Evolutionary conservation across 2,329 filamentous ascomycete species (phyloP), one percentile per base, ranked within the genome.

Genomic region (Ascomycota sp.): DNA sequence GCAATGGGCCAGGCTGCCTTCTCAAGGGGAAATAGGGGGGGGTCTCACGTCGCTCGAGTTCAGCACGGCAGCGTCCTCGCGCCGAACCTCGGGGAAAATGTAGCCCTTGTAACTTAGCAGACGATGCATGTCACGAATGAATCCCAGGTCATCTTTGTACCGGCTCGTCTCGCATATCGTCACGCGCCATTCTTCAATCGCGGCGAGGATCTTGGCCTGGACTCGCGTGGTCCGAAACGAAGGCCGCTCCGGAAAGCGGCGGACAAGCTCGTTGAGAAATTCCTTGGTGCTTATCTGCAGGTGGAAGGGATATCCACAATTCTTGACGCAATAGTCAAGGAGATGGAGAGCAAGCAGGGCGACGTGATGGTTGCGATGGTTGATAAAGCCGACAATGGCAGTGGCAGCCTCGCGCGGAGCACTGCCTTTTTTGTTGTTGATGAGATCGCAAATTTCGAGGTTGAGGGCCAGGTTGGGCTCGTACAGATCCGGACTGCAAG

Each of bases 311-410:
- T 98, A 98, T 46, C 89, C 89, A 66, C 89, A 98, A 60, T 98
- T 98, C 64, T 98, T 98, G 56, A 95, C 89, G 56, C 89, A 95
- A 41, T 95, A 95, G 54, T 98, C 89, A 51, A 98, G 79, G 43
- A 98, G 71, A 59, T 76, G 75, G 49, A 95, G 67, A 38, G 89
- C 86, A 38, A 95, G 68, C 43, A 98, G 62, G 39, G 84, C 78
- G 44, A 98, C 82, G 55, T 92, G 95, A 39, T 84, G 79, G 53
- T 95, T 98, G 53, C 89, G 80, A 56, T 92, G 82, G 59, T 98
- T 98, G 63, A 95, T 75, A 50, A 84, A 83, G 57, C 78, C 76
- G 46, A 93, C 86, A 43, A 95, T 92, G 41, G 83, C 73, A 42
- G 91, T 72, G 39, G 86, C 86, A 33, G 86, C 84, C 66, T 98